phyloP scores from a whole-genome alignment of 441 rosid genomes.

The Gossypium laxum region DNA sequence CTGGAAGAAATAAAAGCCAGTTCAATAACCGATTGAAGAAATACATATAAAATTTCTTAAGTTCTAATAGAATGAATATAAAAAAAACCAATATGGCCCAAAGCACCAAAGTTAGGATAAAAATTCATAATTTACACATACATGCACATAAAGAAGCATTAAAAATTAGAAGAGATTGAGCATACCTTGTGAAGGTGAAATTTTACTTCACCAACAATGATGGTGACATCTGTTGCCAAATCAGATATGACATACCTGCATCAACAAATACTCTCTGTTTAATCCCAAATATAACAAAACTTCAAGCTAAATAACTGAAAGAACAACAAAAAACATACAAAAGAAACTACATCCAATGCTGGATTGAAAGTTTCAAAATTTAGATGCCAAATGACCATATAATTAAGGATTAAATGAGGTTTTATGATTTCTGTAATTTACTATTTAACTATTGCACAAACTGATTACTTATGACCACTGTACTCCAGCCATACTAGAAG shows the following conservation, averaged over 20 bases:
- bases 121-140: neutral
- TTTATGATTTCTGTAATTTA: neutral
- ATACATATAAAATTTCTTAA: neutral
- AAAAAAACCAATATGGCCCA: neutral
- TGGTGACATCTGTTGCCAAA: slow-evolving; percentile 62
- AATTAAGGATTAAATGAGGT: neutral
- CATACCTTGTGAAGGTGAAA: slow-evolving; percentile 83
- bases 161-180: neutral
- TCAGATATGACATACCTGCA: slow-evolving; percentile 70
- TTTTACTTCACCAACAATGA: slow-evolving; percentile 63
- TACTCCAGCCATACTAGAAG: neutral
- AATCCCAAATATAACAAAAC: slow-evolving; percentile 10
- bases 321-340: neutral
- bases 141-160: neutral
- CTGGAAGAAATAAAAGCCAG: neutral
- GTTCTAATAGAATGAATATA: neutral
- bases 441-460: neutral
- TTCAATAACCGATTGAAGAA: neutral
- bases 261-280: slow-evolving; percentile 17
- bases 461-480: neutral
- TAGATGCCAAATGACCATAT: neutral
- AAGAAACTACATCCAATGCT: neutral
- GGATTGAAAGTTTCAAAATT: neutral
- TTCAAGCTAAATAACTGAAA: neutral
- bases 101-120: neutral